These are phyloP conservation scores for Petunia secreta DNA, from an alignment of 257 asterid genomes.

Conservation along the genomic window DNA sequence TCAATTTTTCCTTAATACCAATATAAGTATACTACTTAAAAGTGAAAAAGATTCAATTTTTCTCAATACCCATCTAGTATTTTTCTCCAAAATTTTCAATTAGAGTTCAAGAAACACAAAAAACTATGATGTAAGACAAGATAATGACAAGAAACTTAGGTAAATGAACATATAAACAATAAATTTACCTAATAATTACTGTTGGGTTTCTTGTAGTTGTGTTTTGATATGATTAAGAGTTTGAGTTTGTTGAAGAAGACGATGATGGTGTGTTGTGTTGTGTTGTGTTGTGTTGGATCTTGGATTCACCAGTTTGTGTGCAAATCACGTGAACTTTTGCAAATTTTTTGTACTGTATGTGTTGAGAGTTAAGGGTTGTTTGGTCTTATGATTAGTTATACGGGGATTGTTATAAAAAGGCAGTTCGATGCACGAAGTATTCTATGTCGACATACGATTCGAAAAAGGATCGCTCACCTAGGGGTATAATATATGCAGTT, in stretches of 20 bases:
- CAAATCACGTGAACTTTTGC: conserved; percentile 38
- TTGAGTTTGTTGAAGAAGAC: conserved; percentile 23
- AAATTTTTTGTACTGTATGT: conserved; percentile 27
- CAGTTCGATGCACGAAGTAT: too few species aligned
- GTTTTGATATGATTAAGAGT: conserved; percentile 13
- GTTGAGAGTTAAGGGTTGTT: not conserved
- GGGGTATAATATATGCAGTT: too few species aligned
- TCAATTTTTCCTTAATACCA: not conserved
- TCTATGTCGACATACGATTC: too few species aligned
- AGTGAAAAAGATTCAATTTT: conserved; percentile 10
- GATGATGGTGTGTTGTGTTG: conserved; percentile 22
- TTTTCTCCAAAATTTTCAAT: not conserved
- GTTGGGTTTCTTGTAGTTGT: conserved; percentile 12
- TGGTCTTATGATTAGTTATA: too few species aligned
- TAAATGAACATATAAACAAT: not conserved
- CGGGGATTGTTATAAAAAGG: too few species aligned
- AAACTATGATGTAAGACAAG: not conserved
- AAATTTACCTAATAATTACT: not conserved
- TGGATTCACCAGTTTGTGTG: conserved; percentile 41
- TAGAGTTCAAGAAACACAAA: not conserved
- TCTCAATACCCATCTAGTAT: not conserved
- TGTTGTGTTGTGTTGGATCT: conserved; percentile 32
- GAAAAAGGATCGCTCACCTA: too few species aligned
- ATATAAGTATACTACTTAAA: not conserved
- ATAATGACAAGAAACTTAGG: conserved; percentile 21